These are phyloP conservation scores for Gigaspora rosea DNA, from an alignment of 192 early-diverging fungal species.

Conservation along the genomic window DNA sequence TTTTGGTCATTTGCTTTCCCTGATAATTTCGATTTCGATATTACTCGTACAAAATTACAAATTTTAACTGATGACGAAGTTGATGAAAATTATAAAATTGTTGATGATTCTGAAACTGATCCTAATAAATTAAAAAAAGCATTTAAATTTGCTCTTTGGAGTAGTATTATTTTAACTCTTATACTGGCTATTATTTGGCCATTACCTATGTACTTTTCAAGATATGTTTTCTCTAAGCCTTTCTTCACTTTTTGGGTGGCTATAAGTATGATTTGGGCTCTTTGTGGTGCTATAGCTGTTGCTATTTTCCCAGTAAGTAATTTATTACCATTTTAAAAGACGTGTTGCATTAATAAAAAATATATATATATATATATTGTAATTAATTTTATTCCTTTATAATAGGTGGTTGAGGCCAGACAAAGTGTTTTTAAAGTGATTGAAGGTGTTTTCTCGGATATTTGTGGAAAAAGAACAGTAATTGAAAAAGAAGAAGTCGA, in stretches of 20 bases:
- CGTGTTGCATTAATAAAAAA: no score
- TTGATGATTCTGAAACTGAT: constrained; percentile 42
- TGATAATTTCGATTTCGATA: constrained; percentile 17
- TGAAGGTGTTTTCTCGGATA: no score
- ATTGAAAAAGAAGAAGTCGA: no score
- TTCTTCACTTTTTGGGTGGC: constrained; percentile 77
- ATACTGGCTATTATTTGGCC: constrained; percentile 69
- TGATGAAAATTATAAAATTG: constrained; percentile 34
- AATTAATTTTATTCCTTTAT: no score
- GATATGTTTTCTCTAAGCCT: constrained; percentile 61
- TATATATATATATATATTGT: no score
- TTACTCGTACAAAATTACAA: constrained; percentile 18
- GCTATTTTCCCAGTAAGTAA: constrained; percentile 57
- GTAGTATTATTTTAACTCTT: constrained; percentile 57
- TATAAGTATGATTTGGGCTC: constrained; percentile 64
- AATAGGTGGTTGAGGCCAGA: no score
- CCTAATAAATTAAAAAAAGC: constrained; percentile 51
- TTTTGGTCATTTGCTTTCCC: constrained; percentile 1
- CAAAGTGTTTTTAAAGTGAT: no score
- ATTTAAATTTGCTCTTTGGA: constrained; percentile 56
- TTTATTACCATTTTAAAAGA: no score
- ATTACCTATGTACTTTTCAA: constrained; percentile 64
- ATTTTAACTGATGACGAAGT: constrained; percentile 35
- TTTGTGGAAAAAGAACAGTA: no score
- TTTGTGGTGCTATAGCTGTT: constrained; percentile 54